Evolutionary conservation across 495 filamentous ascomycete genomes (phyloP), one percentile per base, ranked within the genome.

Genomic region (Neurospora sp.): DNA sequence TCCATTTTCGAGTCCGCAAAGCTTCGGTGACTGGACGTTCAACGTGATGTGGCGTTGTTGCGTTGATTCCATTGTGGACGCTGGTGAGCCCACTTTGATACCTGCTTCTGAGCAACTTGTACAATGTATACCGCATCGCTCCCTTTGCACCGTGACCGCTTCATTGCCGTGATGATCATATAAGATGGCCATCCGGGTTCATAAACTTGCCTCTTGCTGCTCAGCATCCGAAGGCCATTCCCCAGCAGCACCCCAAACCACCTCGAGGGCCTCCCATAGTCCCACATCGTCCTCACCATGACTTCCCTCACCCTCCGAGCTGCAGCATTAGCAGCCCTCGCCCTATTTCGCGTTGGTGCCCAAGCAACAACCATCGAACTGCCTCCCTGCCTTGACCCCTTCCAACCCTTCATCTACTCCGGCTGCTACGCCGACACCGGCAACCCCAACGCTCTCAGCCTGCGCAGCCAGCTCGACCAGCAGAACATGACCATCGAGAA

Each of bases 401-500:
- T 85, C 76, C 82, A 83, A 66, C 82, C 83, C 21, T 88, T 85
- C 74, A 81, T 83, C 45, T 88, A 88, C 79, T 81, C 83, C 21
- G 87, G 87, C 39, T 89, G 87, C 78, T 89, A 82, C 80, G 39
- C 74, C 48, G 84, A 87, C 70, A 74, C 72, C 17, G 80, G 81
- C 39, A 76, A 42, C 34, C 74, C 74, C 11, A 77, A 82, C 13
- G 74, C 84, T 40, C 81, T 89, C 10, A 79, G 76, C 70, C 85
- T 84, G 74, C 80, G 81, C 62, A 81, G 82, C 72, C 74, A 71
- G 11, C 77, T 81, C 24, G 71, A 80, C 72, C 76, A 74, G 39
- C 70, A 83, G 62, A 81, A 83, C 73, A 86, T 85, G 81, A 88
- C 86, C 0, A 79, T 87, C 36, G 86, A 89, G 80, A 79, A 72